Conservation (phyloP, 345 rosid genomes). For the Syzygium aqueum region DNA sequence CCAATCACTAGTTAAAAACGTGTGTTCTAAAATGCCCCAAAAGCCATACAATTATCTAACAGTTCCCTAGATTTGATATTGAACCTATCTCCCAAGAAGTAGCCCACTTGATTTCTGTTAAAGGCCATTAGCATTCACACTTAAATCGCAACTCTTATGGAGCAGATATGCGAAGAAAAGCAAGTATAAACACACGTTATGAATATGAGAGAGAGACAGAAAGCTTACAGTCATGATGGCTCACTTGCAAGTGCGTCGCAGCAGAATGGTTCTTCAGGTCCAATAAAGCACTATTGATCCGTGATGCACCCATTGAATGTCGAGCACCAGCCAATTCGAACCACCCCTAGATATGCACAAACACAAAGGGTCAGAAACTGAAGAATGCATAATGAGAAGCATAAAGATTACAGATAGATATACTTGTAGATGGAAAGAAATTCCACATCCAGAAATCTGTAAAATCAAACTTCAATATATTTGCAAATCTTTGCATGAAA, state of each 20-base stretch:
- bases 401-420: not conserved
- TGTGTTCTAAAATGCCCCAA: not conserved
- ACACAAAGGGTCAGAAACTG: not conserved
- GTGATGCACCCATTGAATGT: slow-evolving; percentile 84
- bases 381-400: not conserved
- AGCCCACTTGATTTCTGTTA: not conserved
- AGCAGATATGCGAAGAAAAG: not conserved
- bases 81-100: not conserved
- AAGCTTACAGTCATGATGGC: slow-evolving; percentile 28
- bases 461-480: not conserved
- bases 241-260: slow-evolving; percentile 48
- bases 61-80: not conserved
- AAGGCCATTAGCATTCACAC: not conserved
- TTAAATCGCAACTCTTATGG: not conserved
- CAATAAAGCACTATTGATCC: slow-evolving; percentile 62
- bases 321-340: slow-evolving; percentile 80
- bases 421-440: not conserved
- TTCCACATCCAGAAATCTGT: not conserved
- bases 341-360: slow-evolving; percentile 62
- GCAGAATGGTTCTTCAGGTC: slow-evolving; percentile 76
- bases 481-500: not conserved
- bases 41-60: not conserved
- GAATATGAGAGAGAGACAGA: not conserved
- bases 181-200: not conserved
- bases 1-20: not conserved